Conservation (phyloP, 1,139 yeast species). For the Kazachstania sp. region DNA sequence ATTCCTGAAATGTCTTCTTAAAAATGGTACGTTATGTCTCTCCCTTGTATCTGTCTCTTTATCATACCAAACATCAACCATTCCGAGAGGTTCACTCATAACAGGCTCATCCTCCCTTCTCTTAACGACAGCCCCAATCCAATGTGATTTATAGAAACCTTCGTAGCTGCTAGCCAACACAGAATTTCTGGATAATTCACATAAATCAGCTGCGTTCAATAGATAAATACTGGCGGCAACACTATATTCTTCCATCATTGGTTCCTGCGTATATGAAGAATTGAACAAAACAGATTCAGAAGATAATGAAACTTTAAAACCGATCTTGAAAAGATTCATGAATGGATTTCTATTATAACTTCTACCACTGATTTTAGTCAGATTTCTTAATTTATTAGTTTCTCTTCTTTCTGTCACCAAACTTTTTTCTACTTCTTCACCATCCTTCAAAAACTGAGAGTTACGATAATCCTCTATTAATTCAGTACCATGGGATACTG, state of each 20-base stretch:
- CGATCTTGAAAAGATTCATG: slow-evolving; percentile 50
- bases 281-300: slow-evolving; percentile 44
- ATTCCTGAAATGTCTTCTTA: slow-evolving; percentile 23
- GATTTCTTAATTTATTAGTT: slow-evolving; percentile 14
- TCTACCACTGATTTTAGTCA: slow-evolving; percentile 16
- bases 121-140: slow-evolving; percentile 54
- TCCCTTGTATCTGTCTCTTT: slow-evolving; percentile 22
- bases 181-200: slow-evolving; percentile 41
- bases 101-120: slow-evolving; percentile 6
- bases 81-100: slow-evolving; percentile 18
- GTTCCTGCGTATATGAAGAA: slow-evolving; percentile 56
- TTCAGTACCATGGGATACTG: slow-evolving; percentile 14
- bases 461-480: slow-evolving; percentile 3
- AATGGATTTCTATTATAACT: slow-evolving; percentile 42
- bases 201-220: slow-evolving; percentile 58
- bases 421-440: not conserved
- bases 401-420: slow-evolving; percentile 3
- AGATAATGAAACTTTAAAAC: slow-evolving; percentile 55
- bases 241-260: slow-evolving; percentile 61
- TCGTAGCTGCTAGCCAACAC: slow-evolving; percentile 81
- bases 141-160: slow-evolving; percentile 69
- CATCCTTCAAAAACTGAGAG: not conserved
- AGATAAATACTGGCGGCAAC: slow-evolving; percentile 68
- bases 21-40: slow-evolving; percentile 27
- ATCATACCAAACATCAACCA: slow-evolving; percentile 26